Base-by-base conservation (phyloP, 2,329 filamentous ascomycete genomes). In the Fusarium sp. region DNA sequence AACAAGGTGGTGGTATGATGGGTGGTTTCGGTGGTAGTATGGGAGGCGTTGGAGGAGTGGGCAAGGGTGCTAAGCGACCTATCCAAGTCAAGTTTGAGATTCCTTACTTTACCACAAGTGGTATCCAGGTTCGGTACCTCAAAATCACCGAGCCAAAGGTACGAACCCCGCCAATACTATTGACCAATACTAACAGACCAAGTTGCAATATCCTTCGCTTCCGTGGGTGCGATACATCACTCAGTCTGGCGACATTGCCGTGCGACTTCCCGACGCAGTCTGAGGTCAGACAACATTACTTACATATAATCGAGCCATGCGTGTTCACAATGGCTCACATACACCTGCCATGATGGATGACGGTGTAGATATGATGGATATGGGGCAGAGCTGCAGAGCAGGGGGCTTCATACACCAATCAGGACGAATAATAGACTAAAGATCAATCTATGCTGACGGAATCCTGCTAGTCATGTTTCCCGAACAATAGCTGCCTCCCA, bases 141-240 rank as follows among this genome's bases (percentile, higher is more conserved):
- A 99, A 99, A 87, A 99, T 99, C 76, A 98, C 97, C 68, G 96
- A 99, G 82, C 96, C 96, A 46, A 99, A 99, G 93, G 95, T 97
- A 83, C 75, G 88, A 80, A 20, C 15, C 17, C n/a, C 32, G 28
- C 28, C 24, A 20, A 1, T 35, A 50, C 22, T 28, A 9, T 13
- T 33, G 10, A 20, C 7, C 10, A 26, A 52, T 45, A n/a, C 62
- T 72, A 49, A 69, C 46, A 49, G 10, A 17, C 7, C 2, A 10
- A 97, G 94, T 83, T 98, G 69, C 96, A 99, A 96, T 99, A 99
- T 78, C 94, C 94, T 6, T 97, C 94, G 22, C 83, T 98, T 53
- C 96, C 96, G 1, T 99, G 96, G 96, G 96, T 99, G 26, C 89
- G 96, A 75, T 99, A 99, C 82, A 99, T 99, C 76, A 99, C 95